These are phyloP conservation scores for Cladosporium velox DNA, from an alignment of 2,329 filamentous ascomycete species.

Conservation along the genomic window DNA sequence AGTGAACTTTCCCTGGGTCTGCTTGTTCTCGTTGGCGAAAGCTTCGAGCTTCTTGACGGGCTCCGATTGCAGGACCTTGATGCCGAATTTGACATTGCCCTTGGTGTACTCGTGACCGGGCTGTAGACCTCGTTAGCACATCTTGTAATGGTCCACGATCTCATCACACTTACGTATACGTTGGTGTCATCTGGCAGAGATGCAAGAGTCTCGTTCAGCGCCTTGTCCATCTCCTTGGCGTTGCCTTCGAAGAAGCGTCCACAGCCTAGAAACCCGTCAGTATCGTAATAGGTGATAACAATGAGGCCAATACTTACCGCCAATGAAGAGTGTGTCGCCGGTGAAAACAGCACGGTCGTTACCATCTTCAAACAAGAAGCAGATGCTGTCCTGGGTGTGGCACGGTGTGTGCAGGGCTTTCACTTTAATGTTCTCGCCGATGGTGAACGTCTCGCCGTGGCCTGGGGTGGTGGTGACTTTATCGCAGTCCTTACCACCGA, in stretches of 20 bases:
- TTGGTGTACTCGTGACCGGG: slow-evolving; percentile 99
- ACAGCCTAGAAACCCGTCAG: slow-evolving; percentile 61
- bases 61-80: slow-evolving; percentile 72
- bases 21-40: slow-evolving; percentile 75
- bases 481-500: slow-evolving; percentile 85
- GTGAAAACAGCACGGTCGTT: slow-evolving; percentile 83
- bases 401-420: slow-evolving; percentile 93
- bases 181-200: slow-evolving; percentile 84
- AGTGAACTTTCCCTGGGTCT: slow-evolving; percentile 94
- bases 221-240: slow-evolving; percentile 86
- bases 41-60: slow-evolving; percentile 74
- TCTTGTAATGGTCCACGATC: background rate
- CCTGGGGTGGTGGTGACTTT: slow-evolving; percentile 75
- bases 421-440: slow-evolving; percentile 77
- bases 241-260: slow-evolving; percentile 95
- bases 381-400: slow-evolving; percentile 98
- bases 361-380: slow-evolving; percentile 85
- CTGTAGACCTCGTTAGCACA: slow-evolving; percentile 44
- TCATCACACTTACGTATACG: slow-evolving; percentile 68
- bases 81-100: slow-evolving; percentile 84
- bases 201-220: slow-evolving; percentile 82
- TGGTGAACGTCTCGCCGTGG: slow-evolving; percentile 75
- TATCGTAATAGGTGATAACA: background rate
- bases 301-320: slow-evolving; percentile 56
- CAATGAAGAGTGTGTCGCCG: slow-evolving; percentile 94